A percentile compares a stretch with the other conserved stretches of the same genome.
These are phyloP conservation scores for Gonium pectorale DNA, from an alignment of 139 green algal species.

Conservation along the genomic window DNA sequence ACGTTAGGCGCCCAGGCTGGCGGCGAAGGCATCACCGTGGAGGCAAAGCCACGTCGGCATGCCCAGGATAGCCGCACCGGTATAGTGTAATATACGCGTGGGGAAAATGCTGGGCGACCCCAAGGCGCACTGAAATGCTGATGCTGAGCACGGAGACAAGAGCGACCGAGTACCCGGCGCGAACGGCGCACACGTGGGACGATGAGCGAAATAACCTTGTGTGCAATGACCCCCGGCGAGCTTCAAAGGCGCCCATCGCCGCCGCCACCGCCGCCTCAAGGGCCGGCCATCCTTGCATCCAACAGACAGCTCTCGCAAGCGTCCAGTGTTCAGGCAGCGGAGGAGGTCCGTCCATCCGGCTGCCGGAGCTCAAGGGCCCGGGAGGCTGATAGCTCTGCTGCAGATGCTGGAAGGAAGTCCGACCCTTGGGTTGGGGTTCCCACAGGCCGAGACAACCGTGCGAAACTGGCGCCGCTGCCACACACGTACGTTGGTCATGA, in stretches of 20 bases:
- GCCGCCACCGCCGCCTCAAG: slow-evolving; percentile 9
- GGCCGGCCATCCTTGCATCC: slow-evolving; percentile 34
- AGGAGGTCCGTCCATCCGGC: slow-evolving; percentile 13
- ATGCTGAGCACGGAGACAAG: no score
- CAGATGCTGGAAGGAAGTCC: slow-evolving; percentile 19
- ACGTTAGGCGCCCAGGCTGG: no score
- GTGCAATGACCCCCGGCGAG: slow-evolving; percentile 21
- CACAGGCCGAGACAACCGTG: slow-evolving; percentile 10
- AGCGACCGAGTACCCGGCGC: no score
- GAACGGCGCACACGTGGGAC: background rate
- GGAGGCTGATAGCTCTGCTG: slow-evolving; percentile 13
- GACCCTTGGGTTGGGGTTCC: slow-evolving; percentile 14
- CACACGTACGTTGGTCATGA: slow-evolving; percentile 89
- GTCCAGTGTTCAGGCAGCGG: slow-evolving; percentile 41
- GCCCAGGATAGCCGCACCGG: no score
- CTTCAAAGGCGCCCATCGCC: slow-evolving; percentile 35
- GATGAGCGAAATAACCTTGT: background rate
- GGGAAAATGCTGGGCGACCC: no score
- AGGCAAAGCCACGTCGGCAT: no score
- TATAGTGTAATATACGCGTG: no score
- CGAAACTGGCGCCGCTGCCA: background rate
- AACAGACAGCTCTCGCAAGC: slow-evolving; percentile 40
- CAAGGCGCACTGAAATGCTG: no score
- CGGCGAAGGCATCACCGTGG: no score
- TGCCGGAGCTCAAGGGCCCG: slow-evolving; percentile 10